These are phyloP conservation scores for Ampelomyces quisqualis DNA, from an alignment of 2,329 filamentous ascomycete species.

Conservation along the genomic window DNA sequence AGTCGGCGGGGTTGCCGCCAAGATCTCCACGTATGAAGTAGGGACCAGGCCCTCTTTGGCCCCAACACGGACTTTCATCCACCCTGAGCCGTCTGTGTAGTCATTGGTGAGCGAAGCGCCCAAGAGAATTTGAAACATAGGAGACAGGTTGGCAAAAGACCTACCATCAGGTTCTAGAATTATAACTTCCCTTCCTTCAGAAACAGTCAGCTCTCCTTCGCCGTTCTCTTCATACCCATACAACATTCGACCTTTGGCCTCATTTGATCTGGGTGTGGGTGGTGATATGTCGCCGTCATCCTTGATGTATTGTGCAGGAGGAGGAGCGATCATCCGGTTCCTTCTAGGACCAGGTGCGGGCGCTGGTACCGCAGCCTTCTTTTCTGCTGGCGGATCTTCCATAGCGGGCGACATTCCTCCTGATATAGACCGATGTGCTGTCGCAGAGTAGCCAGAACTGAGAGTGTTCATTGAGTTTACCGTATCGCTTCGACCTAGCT, in stretches of 20 bases:
- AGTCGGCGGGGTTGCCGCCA: conserved; percentile 44
- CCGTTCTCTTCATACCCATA: conserved; percentile 81
- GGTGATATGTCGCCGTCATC: conserved; percentile 55
- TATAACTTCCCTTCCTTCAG: conserved; percentile 74
- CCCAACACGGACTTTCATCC: conserved; percentile 79
- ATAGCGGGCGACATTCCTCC: conserved; percentile 56
- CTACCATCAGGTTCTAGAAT: conserved; percentile 87
- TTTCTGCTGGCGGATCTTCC: conserved; percentile 48
- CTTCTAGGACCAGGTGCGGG: conserved; percentile 46
- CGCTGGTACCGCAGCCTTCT: conserved; percentile 28
- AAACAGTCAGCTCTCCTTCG: conserved; percentile 76
- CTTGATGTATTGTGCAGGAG: conserved; percentile 76
- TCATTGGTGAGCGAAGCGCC: conserved; percentile 20
- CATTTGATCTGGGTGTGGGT: conserved; percentile 41
- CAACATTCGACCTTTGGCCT: conserved; percentile 81
- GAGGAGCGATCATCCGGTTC: conserved; percentile 81
- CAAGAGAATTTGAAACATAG: conserved; percentile 17
- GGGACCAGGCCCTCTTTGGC: conserved; percentile 83
- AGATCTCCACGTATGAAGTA: conserved; percentile 76
- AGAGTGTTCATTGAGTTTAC: conserved; percentile 75
- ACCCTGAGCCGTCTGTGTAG: conserved; percentile 77
- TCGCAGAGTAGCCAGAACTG: conserved; percentile 82
- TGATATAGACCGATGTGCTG: conserved; percentile 73
- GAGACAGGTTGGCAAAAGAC: conserved; percentile 36
- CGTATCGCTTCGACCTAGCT: conserved; percentile 77